These are phyloP conservation scores for Excoecaria cochinchinensis DNA, from an alignment of 345 rosid genomes.

Conservation along the genomic window DNA sequence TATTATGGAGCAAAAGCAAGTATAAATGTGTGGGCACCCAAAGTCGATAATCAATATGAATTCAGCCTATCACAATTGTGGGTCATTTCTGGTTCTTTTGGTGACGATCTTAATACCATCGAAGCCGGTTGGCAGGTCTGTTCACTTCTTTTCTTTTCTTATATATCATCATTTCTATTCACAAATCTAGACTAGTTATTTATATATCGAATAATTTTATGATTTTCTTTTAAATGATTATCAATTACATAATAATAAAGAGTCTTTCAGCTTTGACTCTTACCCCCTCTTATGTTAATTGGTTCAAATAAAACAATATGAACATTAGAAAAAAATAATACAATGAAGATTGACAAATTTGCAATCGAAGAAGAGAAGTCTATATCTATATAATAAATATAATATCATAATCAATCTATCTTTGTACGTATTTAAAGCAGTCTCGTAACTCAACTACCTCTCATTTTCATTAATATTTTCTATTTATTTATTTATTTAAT, in stretches of 20 bases:
- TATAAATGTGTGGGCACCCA: conserved; percentile 94
- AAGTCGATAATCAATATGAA: conserved; percentile 71
- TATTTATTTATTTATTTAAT: background rate
- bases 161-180: no score
- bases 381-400: background rate
- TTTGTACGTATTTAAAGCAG: conserved; percentile 26
- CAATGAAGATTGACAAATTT: background rate
- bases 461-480: conserved; percentile 17
- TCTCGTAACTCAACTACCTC: conserved; percentile 34
- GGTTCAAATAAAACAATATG: no score
- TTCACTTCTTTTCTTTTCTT: background rate
- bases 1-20: conserved; percentile 97
- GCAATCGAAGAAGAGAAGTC: background rate
- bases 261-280: no score
- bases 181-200: no score
- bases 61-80: conserved; percentile 94
- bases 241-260: no score
- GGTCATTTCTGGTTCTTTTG: conserved; percentile 94
- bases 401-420: background rate
- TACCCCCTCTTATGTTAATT: no score
- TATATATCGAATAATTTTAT: no score
- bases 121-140: conserved; percentile 99
- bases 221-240: no score
- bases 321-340: background rate
- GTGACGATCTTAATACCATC: conserved; percentile 89